These are phyloP conservation scores for Rhodotorula sp. DNA, from an alignment of 1,284 basidiomycete species.

Conservation along the genomic window DNA sequence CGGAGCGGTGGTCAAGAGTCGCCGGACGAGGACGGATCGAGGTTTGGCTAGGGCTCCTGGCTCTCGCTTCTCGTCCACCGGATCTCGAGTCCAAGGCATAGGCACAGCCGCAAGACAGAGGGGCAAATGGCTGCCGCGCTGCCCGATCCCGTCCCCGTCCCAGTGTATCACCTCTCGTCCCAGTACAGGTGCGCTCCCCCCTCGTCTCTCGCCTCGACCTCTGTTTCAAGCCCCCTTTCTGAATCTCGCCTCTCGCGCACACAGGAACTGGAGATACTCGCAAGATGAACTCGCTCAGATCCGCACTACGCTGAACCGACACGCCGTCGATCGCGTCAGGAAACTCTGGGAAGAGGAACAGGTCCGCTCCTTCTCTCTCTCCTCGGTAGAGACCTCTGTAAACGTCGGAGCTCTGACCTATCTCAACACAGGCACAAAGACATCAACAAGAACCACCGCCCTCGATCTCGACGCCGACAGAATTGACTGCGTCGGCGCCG, in stretches of 20 bases:
- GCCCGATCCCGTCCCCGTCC: conserved; percentile 18
- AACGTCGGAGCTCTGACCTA: too few species aligned
- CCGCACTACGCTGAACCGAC: conserved; percentile 63
- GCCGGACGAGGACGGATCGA: too few species aligned
- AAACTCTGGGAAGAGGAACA: conserved; percentile 73
- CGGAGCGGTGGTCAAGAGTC: too few species aligned
- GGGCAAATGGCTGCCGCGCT: too few species aligned
- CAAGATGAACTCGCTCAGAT: conserved; percentile 58
- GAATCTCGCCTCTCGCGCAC: neutral
- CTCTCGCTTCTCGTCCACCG: too few species aligned
- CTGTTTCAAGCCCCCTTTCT: neutral
- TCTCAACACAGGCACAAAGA: neutral
- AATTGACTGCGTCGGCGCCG: neutral
- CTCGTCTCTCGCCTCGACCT: neutral
- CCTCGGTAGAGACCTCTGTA: too few species aligned
- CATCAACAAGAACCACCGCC: conserved; percentile 38
- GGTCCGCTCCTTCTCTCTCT: conserved; percentile 54
- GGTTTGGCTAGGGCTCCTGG: too few species aligned
- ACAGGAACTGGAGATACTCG: conserved; percentile 75
- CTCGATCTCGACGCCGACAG: conserved; percentile 6
- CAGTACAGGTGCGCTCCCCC: conserved; percentile 61
- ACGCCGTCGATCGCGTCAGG: conserved; percentile 67
- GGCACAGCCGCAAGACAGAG: too few species aligned
- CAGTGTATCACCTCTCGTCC: conserved; percentile 74
- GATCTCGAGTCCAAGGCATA: too few species aligned